Percentiles rank a stretch among this genome's conserved stretches.
Evolutionary conservation across 495 filamentous ascomycete genomes (phyloP).

Genomic region (Aspergillus baeticus): DNA sequence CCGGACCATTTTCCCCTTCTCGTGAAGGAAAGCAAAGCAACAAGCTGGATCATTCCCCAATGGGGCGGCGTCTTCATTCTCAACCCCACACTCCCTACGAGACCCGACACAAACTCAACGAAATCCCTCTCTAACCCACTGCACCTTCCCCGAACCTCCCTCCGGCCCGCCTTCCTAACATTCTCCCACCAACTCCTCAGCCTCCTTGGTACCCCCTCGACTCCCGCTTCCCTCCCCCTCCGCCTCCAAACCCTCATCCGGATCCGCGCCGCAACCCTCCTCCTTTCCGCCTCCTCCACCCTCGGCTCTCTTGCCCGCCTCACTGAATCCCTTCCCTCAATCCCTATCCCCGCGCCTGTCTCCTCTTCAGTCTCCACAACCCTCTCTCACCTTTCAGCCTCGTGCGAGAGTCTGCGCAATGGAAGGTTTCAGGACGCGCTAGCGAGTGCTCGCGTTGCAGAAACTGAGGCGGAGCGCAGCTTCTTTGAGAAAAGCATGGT

Average conservation of each 20-base stretch:
- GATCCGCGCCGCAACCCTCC: slow-evolving; percentile 78
- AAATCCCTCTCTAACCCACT: slow-evolving; percentile 23
- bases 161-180: slow-evolving; percentile 78
- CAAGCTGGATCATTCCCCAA: slow-evolving; percentile 92
- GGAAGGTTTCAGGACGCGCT: slow-evolving; percentile 68
- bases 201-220: slow-evolving; percentile 80
- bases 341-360: slow-evolving; percentile 84
- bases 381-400: slow-evolving; percentile 67
- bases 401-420: slow-evolving; percentile 70
- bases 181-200: slow-evolving; percentile 92
- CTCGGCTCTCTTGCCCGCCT: slow-evolving; percentile 89
- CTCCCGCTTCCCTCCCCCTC: slow-evolving; percentile 75
- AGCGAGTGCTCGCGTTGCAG: slow-evolving; percentile 77
- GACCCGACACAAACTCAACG: slow-evolving; percentile 15
- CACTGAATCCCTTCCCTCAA: slow-evolving; percentile 79
- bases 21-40: slow-evolving; percentile 68
- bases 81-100: slow-evolving; percentile 50
- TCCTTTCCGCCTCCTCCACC: slow-evolving; percentile 89
- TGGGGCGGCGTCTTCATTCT: slow-evolving; percentile 92
- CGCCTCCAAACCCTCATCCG: slow-evolving; percentile 81
- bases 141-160: slow-evolving; percentile 54
- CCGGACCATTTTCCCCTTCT: slow-evolving; percentile 60
- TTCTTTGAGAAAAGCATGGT: slow-evolving; percentile 99
- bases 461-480: slow-evolving; percentile 84
- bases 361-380: slow-evolving; percentile 82